Evolutionary conservation across 2,329 filamentous ascomycete genomes (phyloP).

Genomic region (Juglanconis oblonga): DNA sequence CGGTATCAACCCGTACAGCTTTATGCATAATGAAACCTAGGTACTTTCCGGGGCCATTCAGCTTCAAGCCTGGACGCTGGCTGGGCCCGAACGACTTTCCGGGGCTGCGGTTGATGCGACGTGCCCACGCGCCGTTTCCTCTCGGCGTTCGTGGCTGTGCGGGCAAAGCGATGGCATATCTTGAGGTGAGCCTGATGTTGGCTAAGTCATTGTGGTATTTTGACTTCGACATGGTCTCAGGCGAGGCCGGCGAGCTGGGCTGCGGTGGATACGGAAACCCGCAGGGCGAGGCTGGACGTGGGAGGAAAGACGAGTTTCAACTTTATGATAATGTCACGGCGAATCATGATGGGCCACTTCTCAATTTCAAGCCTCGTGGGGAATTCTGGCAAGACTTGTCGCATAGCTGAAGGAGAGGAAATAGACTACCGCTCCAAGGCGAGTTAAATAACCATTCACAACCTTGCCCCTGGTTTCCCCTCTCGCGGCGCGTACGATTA

Average conservation of each 20-base stretch:
- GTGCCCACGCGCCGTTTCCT: slow-evolving; percentile 7
- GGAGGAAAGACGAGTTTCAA: neutral
- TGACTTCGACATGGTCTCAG: slow-evolving; percentile 10
- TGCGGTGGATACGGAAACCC: neutral
- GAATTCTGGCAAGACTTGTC: neutral
- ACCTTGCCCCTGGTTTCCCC: no score
- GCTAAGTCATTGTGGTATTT: slow-evolving; percentile 14
- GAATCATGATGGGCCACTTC: neutral
- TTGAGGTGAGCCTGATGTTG: slow-evolving; percentile 9
- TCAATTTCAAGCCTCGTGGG: neutral
- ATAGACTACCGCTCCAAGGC: no score
- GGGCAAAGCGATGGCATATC: slow-evolving; percentile 14
- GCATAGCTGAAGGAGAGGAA: no score
- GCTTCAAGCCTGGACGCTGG: slow-evolving; percentile 34
- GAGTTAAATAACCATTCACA: no score
- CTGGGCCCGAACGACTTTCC: slow-evolving; percentile 18
- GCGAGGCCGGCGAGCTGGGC: neutral
- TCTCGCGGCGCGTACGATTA: no score
- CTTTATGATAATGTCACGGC: neutral
- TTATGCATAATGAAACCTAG: slow-evolving; percentile 30
- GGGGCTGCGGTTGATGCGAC: neutral
- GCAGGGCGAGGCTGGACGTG: neutral
- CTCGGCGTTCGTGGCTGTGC: slow-evolving; percentile 5
- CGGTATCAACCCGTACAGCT: slow-evolving; percentile 30
- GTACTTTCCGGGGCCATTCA: slow-evolving; percentile 30